Conservation (phyloP, 2,329 filamentous ascomycete species). For the Colletotrichum incanum region DNA sequence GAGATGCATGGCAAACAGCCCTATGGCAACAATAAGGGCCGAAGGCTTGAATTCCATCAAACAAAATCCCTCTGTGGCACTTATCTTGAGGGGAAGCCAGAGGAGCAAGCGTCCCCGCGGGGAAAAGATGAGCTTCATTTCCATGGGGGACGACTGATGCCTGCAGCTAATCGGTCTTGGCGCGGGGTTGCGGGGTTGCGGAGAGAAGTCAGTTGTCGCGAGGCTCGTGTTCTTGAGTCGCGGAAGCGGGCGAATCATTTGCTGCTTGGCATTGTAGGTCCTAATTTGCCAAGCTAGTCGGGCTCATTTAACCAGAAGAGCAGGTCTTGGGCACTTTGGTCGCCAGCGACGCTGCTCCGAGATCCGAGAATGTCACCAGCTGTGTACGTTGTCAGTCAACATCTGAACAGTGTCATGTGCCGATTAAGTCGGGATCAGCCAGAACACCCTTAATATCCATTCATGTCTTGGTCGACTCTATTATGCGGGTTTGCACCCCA, state of each 20-base stretch:
- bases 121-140: too few relatives aligned
- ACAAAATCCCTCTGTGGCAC: too few relatives aligned
- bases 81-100: too few relatives aligned
- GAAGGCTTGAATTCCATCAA: too few relatives aligned
- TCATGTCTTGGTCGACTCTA: not conserved
- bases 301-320: not conserved
- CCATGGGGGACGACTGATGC: too few relatives aligned
- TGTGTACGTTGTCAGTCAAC: not conserved
- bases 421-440: not conserved
- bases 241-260: not conserved
- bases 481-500: not conserved
- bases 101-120: too few relatives aligned
- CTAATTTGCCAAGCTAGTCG: not conserved
- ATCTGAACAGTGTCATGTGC: too few relatives aligned
- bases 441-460: not conserved
- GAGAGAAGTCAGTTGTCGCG: not conserved
- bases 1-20: too few relatives aligned
- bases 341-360: not conserved
- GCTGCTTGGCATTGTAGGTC: not conserved
- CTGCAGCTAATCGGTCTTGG: not conserved
- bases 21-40: too few relatives aligned
- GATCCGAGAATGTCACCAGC: not conserved
- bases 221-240: not conserved
- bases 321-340: not conserved
- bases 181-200: not conserved